Base-by-base conservation (phyloP, 2,329 filamentous ascomycete genomes). In the Gliomastix tumulicola region DNA sequence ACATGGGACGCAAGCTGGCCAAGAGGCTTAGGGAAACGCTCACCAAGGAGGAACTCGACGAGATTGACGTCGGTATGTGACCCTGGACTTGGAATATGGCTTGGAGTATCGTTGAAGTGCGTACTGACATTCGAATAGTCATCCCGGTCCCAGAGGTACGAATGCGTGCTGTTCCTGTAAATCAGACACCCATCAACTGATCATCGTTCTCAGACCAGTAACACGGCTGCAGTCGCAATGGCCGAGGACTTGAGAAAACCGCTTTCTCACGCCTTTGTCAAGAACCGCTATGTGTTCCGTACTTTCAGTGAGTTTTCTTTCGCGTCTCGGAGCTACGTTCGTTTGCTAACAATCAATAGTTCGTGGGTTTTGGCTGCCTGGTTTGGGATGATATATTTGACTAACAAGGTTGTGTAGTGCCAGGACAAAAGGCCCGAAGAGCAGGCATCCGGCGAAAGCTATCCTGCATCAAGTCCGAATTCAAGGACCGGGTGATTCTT, bases 251-350 rank as follows among this genome's bases (percentile, higher is more conserved):
- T 95, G 15, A 74, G 79, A 47, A 88, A 87, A 56, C 84, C 84
- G 2, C 88, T 84, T 51, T 82, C 76, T 40, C 84, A 86, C 53
- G 88, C 81, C 3, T 90, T 94, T 49, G 81, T 94, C 45, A 94
- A 92, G 71, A 94, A 94, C 60, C 75, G 86, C 36, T 94, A 94
- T 56, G 83, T 94, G 41, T 88, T 87, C 70, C 76, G 87, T 34
- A 94, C 87, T 1, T 92, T 90, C 57, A 90, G 88, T 54, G 84
- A 28, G 36, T 49, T 3, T 9, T 34, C 7, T 10, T n/a, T 16
- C 17, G 3, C 11, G 3, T 39, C 15, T 27, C 32, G n/a, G n/a
- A n/a, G n/a, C n/a, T n/a, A n/a, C n/a, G n/a, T n/a, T 37, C 27
- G 32, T n/a, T 31, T 7, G 11, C 25, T 28, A 28, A 28, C 10